Percentiles rank a stretch among this genome's conserved stretches.
phyloP scores from a whole-genome alignment of 2,329 filamentous ascomycete species.

The Microthyrium microscopicum region DNA sequence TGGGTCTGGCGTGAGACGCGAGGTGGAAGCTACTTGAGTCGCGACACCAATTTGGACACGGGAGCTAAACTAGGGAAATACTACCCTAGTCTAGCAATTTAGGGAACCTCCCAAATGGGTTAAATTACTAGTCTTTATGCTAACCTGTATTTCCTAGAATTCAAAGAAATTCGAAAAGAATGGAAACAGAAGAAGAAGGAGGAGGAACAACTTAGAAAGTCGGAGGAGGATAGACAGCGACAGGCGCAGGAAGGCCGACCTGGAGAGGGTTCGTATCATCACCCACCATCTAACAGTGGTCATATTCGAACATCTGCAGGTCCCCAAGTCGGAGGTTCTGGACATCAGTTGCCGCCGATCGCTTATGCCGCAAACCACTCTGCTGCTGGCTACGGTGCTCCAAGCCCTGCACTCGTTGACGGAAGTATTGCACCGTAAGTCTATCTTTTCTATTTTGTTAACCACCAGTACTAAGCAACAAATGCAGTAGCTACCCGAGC shows the following conservation, averaged over 20 bases:
- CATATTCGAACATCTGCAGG: slow-evolving; percentile 29
- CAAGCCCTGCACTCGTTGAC: slow-evolving; percentile 28
- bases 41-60: no score
- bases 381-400: slow-evolving; percentile 23
- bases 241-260: slow-evolving; percentile 41
- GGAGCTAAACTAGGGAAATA: not conserved
- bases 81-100: no score
- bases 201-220: slow-evolving; percentile 78
- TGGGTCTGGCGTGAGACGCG: no score
- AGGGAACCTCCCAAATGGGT: no score
- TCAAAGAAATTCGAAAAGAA: slow-evolving; percentile 97
- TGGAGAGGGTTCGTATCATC: slow-evolving; percentile 15
- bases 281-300: slow-evolving; percentile 33
- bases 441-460: slow-evolving; percentile 23
- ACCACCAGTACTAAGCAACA: slow-evolving; percentile 20
- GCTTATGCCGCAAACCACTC: slow-evolving; percentile 32
- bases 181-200: slow-evolving; percentile 99
- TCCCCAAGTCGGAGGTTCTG: slow-evolving; percentile 27
- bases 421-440: slow-evolving; percentile 33
- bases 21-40: no score
- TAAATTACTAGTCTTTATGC: no score
- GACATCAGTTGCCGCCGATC: slow-evolving; percentile 33
- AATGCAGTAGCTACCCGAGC: slow-evolving; percentile 32
- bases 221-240: slow-evolving; percentile 69
- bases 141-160: slow-evolving; percentile 44